phyloP scores from a whole-genome alignment of 2,329 filamentous ascomycete genomes.

The Emergomyces orientalis region DNA sequence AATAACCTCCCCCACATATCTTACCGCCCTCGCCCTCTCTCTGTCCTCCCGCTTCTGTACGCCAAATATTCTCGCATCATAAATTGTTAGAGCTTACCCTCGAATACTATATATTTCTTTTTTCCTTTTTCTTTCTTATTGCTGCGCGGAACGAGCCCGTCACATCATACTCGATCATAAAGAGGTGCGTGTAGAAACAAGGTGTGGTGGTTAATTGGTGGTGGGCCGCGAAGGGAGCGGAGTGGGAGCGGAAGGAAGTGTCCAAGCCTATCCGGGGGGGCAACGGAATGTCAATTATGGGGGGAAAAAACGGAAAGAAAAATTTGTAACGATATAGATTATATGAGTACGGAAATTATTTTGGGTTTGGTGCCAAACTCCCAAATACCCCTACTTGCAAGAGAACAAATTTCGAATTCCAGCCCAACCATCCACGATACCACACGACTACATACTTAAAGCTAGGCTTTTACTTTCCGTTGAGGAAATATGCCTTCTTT shows the following conservation, averaged over 20 bases:
- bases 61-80: constrained; percentile 3
- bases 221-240: neutral
- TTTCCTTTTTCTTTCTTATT: neutral
- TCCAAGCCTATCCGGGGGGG: neutral
- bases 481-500: neutral
- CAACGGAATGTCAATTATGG: too few species aligned
- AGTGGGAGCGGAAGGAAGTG: neutral
- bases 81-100: neutral
- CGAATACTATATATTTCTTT: neutral
- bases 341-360: neutral
- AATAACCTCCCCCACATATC: neutral
- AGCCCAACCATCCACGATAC: too few species aligned
- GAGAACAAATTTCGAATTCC: neutral
- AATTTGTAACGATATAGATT: neutral
- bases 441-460: neutral
- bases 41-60: neutral
- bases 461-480: neutral
- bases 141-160: neutral
- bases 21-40: neutral
- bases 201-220: neutral
- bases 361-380: neutral
- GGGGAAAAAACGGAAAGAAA: neutral
- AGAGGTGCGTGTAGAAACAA: neutral
- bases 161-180: neutral
- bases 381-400: neutral